These are phyloP conservation scores for Marasmius oreades DNA, from an alignment of 1,284 basidiomycete species.

Conservation along the genomic window DNA sequence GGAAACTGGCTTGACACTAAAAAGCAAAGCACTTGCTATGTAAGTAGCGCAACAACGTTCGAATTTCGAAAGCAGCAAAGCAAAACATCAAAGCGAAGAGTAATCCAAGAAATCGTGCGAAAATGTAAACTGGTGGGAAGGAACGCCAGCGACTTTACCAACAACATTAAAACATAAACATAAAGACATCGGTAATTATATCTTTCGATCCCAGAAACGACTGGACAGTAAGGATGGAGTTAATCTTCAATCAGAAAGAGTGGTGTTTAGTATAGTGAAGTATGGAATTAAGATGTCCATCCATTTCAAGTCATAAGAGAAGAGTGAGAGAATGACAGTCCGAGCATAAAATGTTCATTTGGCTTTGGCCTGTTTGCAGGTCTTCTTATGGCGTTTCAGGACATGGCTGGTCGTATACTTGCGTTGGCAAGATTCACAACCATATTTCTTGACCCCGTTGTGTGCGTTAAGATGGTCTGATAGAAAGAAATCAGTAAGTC, in stretches of 20 bases:
- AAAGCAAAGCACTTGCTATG: no score
- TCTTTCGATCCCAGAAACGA: no score
- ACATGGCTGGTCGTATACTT: background rate
- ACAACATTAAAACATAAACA: no score
- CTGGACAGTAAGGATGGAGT: no score
- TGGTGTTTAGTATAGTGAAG: no score
- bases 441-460: background rate
- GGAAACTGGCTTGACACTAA: no score
- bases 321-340: background rate
- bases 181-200: no score
- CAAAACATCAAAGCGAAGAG: background rate
- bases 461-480: slow-evolving; percentile 4
- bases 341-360: background rate
- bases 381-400: background rate
- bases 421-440: background rate
- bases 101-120: background rate
- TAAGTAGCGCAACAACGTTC: background rate
- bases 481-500: background rate
- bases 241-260: no score
- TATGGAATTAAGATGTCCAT: no score
- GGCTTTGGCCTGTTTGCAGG: background rate
- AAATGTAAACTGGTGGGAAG: background rate
- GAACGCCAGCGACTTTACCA: background rate
- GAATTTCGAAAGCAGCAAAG: background rate
- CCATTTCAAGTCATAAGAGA: background rate